Conservation (phyloP, 768 basidiomycete species). For the Erythrobasidium yunnanense region DNA sequence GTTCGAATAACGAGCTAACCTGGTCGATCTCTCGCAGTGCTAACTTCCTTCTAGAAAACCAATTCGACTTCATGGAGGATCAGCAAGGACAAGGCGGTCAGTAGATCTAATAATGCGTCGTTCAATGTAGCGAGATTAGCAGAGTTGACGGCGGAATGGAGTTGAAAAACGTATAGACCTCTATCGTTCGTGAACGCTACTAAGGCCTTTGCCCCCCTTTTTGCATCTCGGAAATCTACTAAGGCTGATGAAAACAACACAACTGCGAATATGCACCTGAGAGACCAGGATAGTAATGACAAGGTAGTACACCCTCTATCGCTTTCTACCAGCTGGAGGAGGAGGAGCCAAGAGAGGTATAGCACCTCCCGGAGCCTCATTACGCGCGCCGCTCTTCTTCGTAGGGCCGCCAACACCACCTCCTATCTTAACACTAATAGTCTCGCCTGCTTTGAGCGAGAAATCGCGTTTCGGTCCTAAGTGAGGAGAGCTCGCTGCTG, state of each 20-base stretch:
- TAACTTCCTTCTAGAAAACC: conserved; percentile 19
- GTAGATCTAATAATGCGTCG: too few species aligned
- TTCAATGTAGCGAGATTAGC: too few species aligned
- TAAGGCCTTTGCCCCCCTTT: too few species aligned
- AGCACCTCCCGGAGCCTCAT: background rate
- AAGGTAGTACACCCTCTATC: background rate
- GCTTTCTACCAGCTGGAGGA: background rate
- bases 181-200: too few species aligned
- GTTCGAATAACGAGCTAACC: background rate
- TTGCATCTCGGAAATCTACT: too few species aligned
- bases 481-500: conserved; percentile 23
- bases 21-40: background rate
- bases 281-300: too few species aligned
- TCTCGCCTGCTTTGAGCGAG: conserved; percentile 37
- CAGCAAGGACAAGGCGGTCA: background rate
- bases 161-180: too few species aligned
- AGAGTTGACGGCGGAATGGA: too few species aligned
- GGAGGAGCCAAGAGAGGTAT: conserved; percentile 17
- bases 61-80: conserved; percentile 7
- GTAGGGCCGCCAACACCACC: conserved; percentile 5
- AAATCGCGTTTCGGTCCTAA: conserved; percentile 33
- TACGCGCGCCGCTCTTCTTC: background rate
- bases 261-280: too few species aligned
- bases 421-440: conserved; percentile 35
- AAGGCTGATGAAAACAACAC: too few species aligned